phyloP scores from a whole-genome alignment of 176 grass and related monocot genomes.

The Oryza glumipatula region DNA sequence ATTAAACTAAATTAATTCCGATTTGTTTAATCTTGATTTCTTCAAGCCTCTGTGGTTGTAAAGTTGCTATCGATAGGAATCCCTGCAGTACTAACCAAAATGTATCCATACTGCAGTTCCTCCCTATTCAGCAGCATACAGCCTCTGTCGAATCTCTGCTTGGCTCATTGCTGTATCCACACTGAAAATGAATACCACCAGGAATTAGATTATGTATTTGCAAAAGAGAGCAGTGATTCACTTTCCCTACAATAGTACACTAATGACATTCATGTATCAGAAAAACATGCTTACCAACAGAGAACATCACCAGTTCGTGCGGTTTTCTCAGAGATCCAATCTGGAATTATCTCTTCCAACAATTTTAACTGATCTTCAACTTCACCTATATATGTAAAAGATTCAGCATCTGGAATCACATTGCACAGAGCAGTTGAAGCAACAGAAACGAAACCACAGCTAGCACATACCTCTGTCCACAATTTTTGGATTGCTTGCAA shows the following conservation, averaged over 20 bases:
- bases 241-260: background rate
- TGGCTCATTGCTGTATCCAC: constrained; percentile 51
- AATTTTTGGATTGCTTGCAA: constrained; percentile 65
- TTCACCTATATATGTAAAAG: constrained; percentile 55
- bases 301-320: constrained; percentile 52
- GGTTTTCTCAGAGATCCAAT: constrained; percentile 81
- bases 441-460: constrained; percentile 5
- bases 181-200: constrained; percentile 38
- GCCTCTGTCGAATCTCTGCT: constrained; percentile 63
- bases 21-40: background rate
- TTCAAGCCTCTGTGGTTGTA: background rate
- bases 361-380: constrained; percentile 70
- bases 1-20: background rate
- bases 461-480: constrained; percentile 58
- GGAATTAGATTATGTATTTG: background rate
- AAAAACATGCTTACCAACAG: constrained; percentile 56
- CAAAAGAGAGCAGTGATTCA: background rate
- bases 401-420: constrained; percentile 23
- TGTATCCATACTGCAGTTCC: background rate
- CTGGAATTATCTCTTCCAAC: constrained; percentile 72
- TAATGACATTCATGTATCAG: background rate
- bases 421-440: background rate
- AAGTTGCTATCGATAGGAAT: background rate
- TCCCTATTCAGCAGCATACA: constrained; percentile 50
- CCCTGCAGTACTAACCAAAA: background rate